Base-by-base conservation (phyloP, 108 stramenopile species). In the Skeletonema grethae region DNA sequence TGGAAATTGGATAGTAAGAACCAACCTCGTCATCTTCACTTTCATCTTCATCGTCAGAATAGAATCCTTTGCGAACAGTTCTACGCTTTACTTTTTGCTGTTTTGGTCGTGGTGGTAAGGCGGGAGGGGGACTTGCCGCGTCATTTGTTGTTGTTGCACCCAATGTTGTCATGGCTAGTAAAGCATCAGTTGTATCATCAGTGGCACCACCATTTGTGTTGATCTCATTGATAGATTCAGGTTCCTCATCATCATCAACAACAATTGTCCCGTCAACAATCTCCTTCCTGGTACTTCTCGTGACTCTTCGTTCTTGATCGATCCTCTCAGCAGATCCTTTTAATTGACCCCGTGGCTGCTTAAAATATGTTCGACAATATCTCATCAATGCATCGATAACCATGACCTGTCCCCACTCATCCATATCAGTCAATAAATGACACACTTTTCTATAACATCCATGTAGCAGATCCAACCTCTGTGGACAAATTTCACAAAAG, bases 321-420 rank as follows among this genome's bases (percentile, higher is more conserved):
- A 94, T 95, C 34, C 45, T 78, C 69, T 93, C 93, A 0, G 92
- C 94, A 15, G 82, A 77, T 38, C 96, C 96, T 15, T 73, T 57
- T 71, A 75, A 76, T 31, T 77, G 83, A 29, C 61, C 67, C 34
- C 65, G 28, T n/a, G 95, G 95, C 56, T 82, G 81, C 70, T 81
- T 73, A 82, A 99, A 99, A 72, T 88, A 96, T 29, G 30, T 85
- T 22, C 99, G 89, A 65, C 95, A 92, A 82, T 99, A 99, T 22
- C 97, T 75, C 31, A 85, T 77, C 61, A 99, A 70, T 31, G 84
- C 73, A 68, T 97, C 87, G 18, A 99, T 77, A 1, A 94, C 82
- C 28, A 93, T 73, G 46, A 97, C 88, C 82, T 99, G 98, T 20
- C 94, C 95, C 99, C 99, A 99, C 80, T 99, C 99, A 83, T 99